Conservation (phyloP, 2,329 filamentous ascomycete genomes). For the Neophaeococcomyces mojaviensis region DNA sequence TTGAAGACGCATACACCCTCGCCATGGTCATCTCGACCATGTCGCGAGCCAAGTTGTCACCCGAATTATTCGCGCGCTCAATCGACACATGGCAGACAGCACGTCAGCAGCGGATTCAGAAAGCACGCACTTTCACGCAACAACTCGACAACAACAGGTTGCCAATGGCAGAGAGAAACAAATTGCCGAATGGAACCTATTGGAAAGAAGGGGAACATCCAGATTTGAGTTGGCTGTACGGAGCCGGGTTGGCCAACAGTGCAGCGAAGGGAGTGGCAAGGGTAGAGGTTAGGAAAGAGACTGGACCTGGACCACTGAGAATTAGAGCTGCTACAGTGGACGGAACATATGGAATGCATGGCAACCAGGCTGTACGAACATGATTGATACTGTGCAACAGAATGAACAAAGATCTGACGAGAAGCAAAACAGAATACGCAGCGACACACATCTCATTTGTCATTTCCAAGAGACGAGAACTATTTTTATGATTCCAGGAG, state of each 20-base stretch:
- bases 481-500: too few relatives aligned
- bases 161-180: background rate
- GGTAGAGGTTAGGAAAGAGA: slow-evolving; percentile 2
- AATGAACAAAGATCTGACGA: background rate
- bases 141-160: slow-evolving; percentile 7
- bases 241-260: slow-evolving; percentile 5
- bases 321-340: slow-evolving; percentile 7
- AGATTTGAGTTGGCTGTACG: slow-evolving; percentile 6
- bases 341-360: background rate
- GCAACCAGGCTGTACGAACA: background rate
- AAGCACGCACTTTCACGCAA: slow-evolving; percentile 40
- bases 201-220: slow-evolving; percentile 7
- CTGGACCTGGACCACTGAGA: background rate
- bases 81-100: slow-evolving; percentile 40
- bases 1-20: slow-evolving; percentile 19
- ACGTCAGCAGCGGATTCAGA: slow-evolving; percentile 42
- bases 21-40: slow-evolving; percentile 13
- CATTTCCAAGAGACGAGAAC: too few relatives aligned
- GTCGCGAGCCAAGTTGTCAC: slow-evolving; percentile 1
- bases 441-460: too few relatives aligned
- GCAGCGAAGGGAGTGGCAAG: slow-evolving; percentile 5
- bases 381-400: background rate
- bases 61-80: background rate
- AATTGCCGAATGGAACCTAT: slow-evolving; percentile 3
- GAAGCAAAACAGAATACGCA: too few relatives aligned